Base-by-base conservation (phyloP, 352 stramenopile genomes). In the Phytophthora sansomeana region DNA sequence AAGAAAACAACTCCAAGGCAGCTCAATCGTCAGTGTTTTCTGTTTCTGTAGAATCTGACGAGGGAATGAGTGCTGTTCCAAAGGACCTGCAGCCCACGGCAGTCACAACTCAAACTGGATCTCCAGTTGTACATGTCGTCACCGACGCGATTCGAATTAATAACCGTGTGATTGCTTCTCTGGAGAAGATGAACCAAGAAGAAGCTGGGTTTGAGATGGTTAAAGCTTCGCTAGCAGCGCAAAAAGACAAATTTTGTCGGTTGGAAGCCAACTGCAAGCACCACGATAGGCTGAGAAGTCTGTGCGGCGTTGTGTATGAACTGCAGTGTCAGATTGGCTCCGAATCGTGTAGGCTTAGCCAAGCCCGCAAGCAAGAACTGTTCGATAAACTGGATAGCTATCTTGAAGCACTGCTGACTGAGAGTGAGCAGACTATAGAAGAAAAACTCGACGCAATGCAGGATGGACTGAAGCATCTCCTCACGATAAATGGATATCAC, bases 241-340 rank as follows among this genome's bases (percentile, higher is more conserved):
- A 85, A 59, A 41, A 72, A 63, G 57, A 50, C 9, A 81, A 55
- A 28, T 74, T 57, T 51, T 36, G 52, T 41, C 66, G 35, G 53
- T 26, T 74, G 24, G 58, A 73, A 55, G 58, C n/a, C 6, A 72
- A 28, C 16, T 66, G 47, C 32, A 72, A 70, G 17, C 56, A 42
- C 13, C 51, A 63, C 7, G 48, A 24, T 14, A 72, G 65, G 29
- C 41, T 85, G 47, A 56, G 66, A 43, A 53, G 57, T 9, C 35
- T 83, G 26, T 80, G 68, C 14, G 54, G 49, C 17, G 38, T 72
- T 39, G 50, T 70, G 17, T 72, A 76, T 51, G 58, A 76, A 35
- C 51, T 85, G 36, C 77, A 85, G 52, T 80, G 66, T 32, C 58
- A 58, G 33, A 43, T 85, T n/a, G 50, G 65, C 29, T 75, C 72